Base-by-base conservation (phyloP, 176 grass and related monocot genomes). In the Bromus sterilis region DNA sequence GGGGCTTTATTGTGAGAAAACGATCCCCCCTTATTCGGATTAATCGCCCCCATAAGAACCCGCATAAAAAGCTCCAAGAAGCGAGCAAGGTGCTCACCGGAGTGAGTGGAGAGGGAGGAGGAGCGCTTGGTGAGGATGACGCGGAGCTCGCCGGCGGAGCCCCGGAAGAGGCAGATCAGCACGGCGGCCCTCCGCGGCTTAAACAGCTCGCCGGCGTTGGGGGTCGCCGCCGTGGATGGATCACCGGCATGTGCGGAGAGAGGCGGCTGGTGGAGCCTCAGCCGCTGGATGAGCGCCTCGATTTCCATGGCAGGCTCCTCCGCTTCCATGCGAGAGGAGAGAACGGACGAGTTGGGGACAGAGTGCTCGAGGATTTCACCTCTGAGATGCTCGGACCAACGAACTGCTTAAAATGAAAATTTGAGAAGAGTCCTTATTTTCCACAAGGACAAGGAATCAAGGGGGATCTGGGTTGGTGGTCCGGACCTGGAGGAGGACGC, bases 61-160 rank as follows among this genome's bases (percentile, higher is more conserved):
- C 18, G 26, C 77, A 79, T 61, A 66, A 7, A 12, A 48, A 84
- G 44, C 12, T 31, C 25, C n/a, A 23, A 23, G 3, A 72, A 75
- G 1, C 8, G 29, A 62, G 13, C 42, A 20, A 71, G 21, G 37
- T 49, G 48, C 68, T 88, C 76, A 94, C 92, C 92, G 11, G 89
- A 91, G 66, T 94, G 92, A 2, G 92, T 85, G 35, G 92, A 89
- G 51, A 94, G 89, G 29, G 87, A 82, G 67, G 83, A 84, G 24
- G 92, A 84, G 41, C 92, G 92, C 77, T 89, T 91, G 44, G 92
- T 94, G 80, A 94, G 89, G 61, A 94, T 44, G 42, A 94, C 92
- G 41, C 92, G 86, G 72, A 87, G 86, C 59, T 91, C 92, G 24
- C 92, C 86, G 34, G 11, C 32, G 10, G 58, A 56, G 23, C 77